Conservation (phyloP, 495 filamentous ascomycete genomes). For the Bathelium albidoporum region DNA sequence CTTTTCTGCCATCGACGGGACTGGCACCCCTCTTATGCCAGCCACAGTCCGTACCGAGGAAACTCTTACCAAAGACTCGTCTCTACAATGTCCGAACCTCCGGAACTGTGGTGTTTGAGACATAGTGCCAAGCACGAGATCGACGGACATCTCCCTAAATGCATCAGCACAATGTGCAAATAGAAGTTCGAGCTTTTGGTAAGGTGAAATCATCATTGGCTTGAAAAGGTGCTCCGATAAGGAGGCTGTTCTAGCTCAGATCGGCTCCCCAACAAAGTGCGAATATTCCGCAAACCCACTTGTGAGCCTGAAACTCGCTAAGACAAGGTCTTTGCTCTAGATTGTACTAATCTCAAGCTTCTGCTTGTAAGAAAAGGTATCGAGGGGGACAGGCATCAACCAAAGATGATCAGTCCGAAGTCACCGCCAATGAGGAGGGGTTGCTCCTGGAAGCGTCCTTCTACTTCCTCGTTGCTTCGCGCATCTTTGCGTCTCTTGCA, state of each 20-base stretch:
- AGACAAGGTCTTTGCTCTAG: background rate
- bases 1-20: background rate
- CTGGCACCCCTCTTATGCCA: background rate
- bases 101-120: background rate
- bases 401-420: too few relatives aligned
- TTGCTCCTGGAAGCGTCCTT: too few relatives aligned
- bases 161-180: background rate
- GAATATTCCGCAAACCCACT: background rate
- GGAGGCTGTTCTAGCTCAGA: background rate
- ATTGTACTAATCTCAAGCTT: background rate
- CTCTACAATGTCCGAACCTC: background rate
- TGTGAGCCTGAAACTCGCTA: background rate
- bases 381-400: too few relatives aligned
- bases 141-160: background rate
- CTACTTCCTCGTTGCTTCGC: too few relatives aligned
- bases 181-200: background rate
- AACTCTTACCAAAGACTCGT: background rate
- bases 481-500: too few relatives aligned
- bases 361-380: too few relatives aligned
- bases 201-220: slow-evolving; percentile 1
- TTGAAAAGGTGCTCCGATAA: background rate
- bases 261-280: background rate
- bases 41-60: background rate
- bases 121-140: background rate
- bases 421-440: too few relatives aligned